These are phyloP conservation scores for Pezicula neosporulosa DNA, from an alignment of 2,329 filamentous ascomycete species.

Conservation along the genomic window DNA sequence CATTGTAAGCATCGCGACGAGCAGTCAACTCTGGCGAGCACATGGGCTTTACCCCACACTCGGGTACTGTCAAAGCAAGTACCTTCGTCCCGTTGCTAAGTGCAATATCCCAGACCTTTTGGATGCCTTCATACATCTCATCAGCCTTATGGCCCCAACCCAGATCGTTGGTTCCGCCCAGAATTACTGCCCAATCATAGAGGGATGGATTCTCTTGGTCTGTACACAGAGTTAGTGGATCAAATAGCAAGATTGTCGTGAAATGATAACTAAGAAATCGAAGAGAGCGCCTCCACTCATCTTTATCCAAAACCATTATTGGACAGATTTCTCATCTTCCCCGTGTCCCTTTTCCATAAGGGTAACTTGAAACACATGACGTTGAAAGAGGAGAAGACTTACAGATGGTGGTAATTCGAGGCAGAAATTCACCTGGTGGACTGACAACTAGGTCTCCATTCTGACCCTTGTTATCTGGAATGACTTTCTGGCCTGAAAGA, in stretches of 20 bases:
- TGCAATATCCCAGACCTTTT: conserved; percentile 46
- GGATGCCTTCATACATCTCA: conserved; percentile 45
- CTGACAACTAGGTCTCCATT: conserved; percentile 47
- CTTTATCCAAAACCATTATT: too few relatives aligned
- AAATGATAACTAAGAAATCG: not conserved
- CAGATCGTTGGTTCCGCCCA: conserved; percentile 65
- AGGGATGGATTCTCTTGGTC: conserved; percentile 15
- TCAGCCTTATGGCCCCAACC: conserved; percentile 33
- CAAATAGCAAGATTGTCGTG: too few relatives aligned
- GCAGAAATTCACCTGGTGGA: conserved; percentile 23
- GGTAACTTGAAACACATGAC: not conserved
- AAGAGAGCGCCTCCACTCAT: too few relatives aligned
- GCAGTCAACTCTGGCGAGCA: conserved; percentile 25
- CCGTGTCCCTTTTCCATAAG: too few relatives aligned
- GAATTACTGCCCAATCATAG: conserved; percentile 57
- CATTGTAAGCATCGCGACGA: conserved; percentile 46
- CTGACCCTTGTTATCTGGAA: conserved; percentile 42
- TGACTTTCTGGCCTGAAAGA: conserved; percentile 39
- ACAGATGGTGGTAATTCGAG: conserved; percentile 30
- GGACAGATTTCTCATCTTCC: too few relatives aligned
- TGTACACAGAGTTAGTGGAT: not conserved
- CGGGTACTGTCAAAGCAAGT: conserved; percentile 61
- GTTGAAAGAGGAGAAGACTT: conserved; percentile 11
- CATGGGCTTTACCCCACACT: conserved; percentile 31
- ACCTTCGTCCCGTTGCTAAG: conserved; percentile 49